These are phyloP conservation scores for Carex sylvatica DNA, from an alignment of 202 grass and related monocot genomes.

Conservation along the genomic window DNA sequence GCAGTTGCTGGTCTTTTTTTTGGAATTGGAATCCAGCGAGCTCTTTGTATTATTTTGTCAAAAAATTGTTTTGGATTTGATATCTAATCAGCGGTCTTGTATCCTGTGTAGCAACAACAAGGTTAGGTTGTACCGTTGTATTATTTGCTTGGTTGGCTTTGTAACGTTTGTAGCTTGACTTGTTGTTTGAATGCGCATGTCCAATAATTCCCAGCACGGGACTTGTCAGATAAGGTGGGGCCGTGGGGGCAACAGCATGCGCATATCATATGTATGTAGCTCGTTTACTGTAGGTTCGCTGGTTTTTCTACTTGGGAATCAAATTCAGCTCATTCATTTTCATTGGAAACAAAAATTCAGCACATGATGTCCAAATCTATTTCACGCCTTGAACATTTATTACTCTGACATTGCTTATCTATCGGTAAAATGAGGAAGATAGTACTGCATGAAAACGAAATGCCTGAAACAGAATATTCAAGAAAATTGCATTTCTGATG, in stretches of 20 bases:
- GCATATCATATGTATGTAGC: background rate
- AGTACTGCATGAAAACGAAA: background rate
- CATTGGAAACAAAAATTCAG: background rate
- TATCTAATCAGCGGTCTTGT: background rate
- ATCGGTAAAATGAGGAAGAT: background rate
- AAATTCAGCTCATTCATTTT: background rate
- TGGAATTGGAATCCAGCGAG: constrained; percentile 2
- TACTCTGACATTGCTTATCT: too few relatives aligned
- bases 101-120: constrained; percentile 6
- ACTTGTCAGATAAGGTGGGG: constrained; percentile 21
- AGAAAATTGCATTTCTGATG: too few relatives aligned
- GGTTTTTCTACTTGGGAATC: background rate
- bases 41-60: background rate
- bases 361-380: background rate
- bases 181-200: constrained; percentile 17
- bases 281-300: background rate
- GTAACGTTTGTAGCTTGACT: background rate
- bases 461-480: background rate
- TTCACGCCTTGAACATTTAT: too few relatives aligned
- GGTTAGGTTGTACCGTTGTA: too few relatives aligned
- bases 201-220: constrained; percentile 20
- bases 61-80: constrained; percentile 3
- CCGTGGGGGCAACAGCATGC: background rate
- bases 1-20: constrained; percentile 16
- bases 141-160: constrained; percentile 8